These are phyloP conservation scores for Rhypophila decipiens DNA, from an alignment of 495 filamentous ascomycete species.

Conservation along the genomic window DNA sequence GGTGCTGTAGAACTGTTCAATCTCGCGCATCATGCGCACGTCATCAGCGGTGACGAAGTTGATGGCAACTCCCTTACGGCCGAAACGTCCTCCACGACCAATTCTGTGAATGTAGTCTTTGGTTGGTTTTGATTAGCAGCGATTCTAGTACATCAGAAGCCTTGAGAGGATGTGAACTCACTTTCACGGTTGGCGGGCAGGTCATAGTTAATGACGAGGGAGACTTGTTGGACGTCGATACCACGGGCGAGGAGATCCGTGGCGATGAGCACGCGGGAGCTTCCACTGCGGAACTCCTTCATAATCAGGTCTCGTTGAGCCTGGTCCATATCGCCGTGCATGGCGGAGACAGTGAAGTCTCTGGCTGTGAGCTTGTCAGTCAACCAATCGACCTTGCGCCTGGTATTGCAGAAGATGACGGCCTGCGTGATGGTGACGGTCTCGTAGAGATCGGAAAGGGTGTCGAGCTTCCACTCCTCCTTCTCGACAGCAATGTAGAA, in stretches of 20 bases:
- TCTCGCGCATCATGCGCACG: conserved; percentile 94
- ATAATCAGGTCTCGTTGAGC: conserved; percentile 97
- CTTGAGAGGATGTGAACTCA: no score
- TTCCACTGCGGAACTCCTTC: conserved; percentile 97
- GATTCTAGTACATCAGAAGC: no score
- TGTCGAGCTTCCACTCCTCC: conserved; percentile 99
- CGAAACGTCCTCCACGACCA: conserved; percentile 91
- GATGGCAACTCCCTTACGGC: conserved; percentile 97
- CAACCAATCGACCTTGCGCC: conserved; percentile 98
- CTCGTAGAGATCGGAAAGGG: conserved; percentile 98
- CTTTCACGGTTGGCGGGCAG: conserved; percentile 97
- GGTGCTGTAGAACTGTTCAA: conserved; percentile 93
- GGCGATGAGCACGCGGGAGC: conserved; percentile 93
- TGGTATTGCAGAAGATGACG: conserved; percentile 99
- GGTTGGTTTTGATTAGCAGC: no score
- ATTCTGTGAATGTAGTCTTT: conserved; percentile 99
- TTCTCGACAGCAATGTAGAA: conserved; percentile 99
- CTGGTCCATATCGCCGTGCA: conserved; percentile 99
- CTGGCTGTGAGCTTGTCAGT: conserved; percentile 97
- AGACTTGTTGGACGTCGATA: conserved; percentile 99
- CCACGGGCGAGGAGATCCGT: conserved; percentile 96
- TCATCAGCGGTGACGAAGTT: conserved; percentile 99
- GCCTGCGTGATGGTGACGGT: conserved; percentile 98
- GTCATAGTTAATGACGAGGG: conserved; percentile 99
- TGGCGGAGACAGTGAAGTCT: conserved; percentile 96